These are phyloP conservation scores for Trametes elegans DNA, from an alignment of 768 basidiomycete genomes.

Conservation along the genomic window DNA sequence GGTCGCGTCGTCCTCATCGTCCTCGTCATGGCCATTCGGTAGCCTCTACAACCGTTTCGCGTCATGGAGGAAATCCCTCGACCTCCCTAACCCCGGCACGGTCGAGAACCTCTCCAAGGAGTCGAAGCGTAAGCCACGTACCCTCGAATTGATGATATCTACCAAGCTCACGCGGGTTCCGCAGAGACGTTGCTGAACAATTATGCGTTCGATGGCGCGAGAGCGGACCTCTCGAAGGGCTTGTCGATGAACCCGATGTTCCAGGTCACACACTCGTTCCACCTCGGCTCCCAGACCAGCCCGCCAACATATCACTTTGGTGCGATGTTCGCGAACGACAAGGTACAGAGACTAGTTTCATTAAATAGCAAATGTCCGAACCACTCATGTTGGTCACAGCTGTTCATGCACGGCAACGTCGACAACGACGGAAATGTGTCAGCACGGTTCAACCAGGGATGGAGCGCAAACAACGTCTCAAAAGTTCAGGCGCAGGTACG, in stretches of 20 bases:
- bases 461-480: conserved; percentile 72
- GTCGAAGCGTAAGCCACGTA: conserved; percentile 68
- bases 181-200: conserved; percentile 89
- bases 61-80: conserved; percentile 78
- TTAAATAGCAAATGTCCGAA: not conserved
- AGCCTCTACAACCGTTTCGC: conserved; percentile 72
- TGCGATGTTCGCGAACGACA: conserved; percentile 84
- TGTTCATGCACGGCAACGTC: conserved; percentile 89
- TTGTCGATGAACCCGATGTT: conserved; percentile 93
- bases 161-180: not conserved
- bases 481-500: conserved; percentile 88
- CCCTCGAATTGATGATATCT: not conserved
- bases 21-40: conserved; percentile 50
- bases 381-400: conserved; percentile 45
- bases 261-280: conserved; percentile 97
- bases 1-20: conserved; percentile 17
- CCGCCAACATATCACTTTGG: conserved; percentile 93
- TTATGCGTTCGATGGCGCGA: conserved; percentile 95
- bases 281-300: conserved; percentile 80
- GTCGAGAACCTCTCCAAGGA: conserved; percentile 93
- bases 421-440: conserved; percentile 93
- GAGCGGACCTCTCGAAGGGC: conserved; percentile 93
- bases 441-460: conserved; percentile 86
- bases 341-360: conserved; percentile 44
- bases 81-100: conserved; percentile 87